Evolutionary conservation across 441 rosid species (phyloP).

Genomic region (Rhodomyrtus psidioides): DNA sequence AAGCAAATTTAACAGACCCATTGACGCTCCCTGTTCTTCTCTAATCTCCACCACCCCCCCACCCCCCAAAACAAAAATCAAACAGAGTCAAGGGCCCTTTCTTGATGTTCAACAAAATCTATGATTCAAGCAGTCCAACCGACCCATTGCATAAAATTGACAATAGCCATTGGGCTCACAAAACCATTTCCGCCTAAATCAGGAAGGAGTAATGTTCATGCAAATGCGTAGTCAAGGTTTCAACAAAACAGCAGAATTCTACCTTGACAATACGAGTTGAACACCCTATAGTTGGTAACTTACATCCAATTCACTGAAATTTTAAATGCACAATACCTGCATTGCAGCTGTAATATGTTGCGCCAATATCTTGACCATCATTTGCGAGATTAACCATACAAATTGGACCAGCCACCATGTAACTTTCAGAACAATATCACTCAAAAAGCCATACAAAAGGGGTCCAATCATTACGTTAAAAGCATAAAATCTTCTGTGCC

Average conservation of each 20-base stretch:
- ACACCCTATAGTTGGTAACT: background rate
- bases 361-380: background rate
- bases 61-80: too few species aligned
- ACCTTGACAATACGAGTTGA: background rate
- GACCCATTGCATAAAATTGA: background rate
- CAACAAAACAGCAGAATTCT: background rate
- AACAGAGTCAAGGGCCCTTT: background rate
- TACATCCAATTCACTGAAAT: background rate
- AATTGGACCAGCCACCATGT: background rate
- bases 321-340: background rate
- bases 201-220: background rate
- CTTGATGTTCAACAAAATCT: background rate
- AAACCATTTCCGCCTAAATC: background rate
- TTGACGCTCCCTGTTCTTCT: background rate
- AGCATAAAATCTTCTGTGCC: background rate
- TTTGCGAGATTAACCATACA: background rate
- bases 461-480: background rate
- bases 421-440: background rate
- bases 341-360: background rate
- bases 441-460: background rate
- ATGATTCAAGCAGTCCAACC: background rate
- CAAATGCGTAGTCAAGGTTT: background rate
- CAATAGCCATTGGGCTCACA: background rate
- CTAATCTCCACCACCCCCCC: too few species aligned
- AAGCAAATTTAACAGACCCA: background rate